These are phyloP conservation scores for Phytopythium helicoides DNA, from an alignment of 352 stramenopile genomes.

Conservation along the genomic window DNA sequence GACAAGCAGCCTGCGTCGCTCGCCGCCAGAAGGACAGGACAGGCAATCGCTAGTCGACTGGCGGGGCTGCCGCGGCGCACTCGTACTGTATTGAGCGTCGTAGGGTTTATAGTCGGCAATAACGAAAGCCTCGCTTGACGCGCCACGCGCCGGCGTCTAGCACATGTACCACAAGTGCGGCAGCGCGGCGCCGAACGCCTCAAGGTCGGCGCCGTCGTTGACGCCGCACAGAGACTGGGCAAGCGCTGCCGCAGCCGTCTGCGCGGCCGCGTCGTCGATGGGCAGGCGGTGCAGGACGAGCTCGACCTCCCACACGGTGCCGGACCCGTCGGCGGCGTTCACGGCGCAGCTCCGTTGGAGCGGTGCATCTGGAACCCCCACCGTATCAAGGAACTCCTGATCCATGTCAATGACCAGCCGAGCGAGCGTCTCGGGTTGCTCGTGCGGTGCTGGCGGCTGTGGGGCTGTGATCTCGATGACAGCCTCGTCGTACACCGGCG, in stretches of 20 bases:
- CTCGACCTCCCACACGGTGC: conserved; percentile 25
- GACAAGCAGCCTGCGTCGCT: too few species aligned
- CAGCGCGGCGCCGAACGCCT: conserved; percentile 43
- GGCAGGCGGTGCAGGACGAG: conserved; percentile 42
- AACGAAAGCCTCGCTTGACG: too few species aligned
- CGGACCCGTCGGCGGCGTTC: conserved; percentile 11
- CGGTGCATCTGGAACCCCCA: conserved; percentile 6
- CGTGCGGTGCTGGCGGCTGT: background rate
- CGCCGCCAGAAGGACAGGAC: background rate
- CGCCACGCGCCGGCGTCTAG: too few species aligned
- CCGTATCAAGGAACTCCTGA: conserved; percentile 13
- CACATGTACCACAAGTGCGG: conserved; percentile 51
- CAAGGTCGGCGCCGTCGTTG: conserved; percentile 49
- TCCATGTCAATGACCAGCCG: conserved; percentile 36
- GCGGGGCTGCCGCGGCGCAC: too few species aligned
- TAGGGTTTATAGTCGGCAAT: too few species aligned
- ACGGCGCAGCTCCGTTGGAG: conserved; percentile 22
- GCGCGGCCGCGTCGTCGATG: conserved; percentile 24
- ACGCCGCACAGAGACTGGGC: conserved; percentile 27
- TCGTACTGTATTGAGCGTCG: too few species aligned
- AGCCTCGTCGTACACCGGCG: conserved; percentile 26
- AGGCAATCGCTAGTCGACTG: too few species aligned
- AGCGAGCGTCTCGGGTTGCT: conserved; percentile 10
- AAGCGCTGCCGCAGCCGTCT: conserved; percentile 22
- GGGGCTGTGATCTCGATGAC: conserved; percentile 23